These are phyloP conservation scores for Globisporangium cystogenes DNA, from an alignment of 352 stramenopile species.

Conservation along the genomic window DNA sequence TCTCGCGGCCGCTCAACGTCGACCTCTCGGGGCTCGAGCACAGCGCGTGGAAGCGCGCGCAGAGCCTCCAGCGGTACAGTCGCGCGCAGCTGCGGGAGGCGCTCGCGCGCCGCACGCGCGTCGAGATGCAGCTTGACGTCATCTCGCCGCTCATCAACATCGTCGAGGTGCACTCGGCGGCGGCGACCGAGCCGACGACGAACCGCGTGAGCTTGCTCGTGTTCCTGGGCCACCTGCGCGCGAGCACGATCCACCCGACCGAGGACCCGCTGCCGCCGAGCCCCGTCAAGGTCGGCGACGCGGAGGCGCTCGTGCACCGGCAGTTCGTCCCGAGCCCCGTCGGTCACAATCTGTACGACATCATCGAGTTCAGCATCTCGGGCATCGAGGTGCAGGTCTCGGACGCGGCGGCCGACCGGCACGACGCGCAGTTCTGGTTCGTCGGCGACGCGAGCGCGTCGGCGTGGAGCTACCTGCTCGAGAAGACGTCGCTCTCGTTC, in stretches of 20 bases:
- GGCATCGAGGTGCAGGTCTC: constrained; percentile 75
- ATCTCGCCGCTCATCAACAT: constrained; percentile 79
- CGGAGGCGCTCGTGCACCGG: constrained; percentile 3
- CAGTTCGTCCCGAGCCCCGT: constrained; percentile 13
- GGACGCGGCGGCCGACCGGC: constrained; percentile 5
- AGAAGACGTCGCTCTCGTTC: constrained; percentile 71
- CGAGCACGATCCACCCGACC: constrained; percentile 40
- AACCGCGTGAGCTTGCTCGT: constrained; percentile 52
- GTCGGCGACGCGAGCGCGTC: constrained; percentile 11
- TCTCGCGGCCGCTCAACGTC: constrained; percentile 65
- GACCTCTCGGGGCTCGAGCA: constrained; percentile 71
- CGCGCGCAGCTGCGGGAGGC: constrained; percentile 65
- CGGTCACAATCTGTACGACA: constrained; percentile 64
- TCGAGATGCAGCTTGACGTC: constrained; percentile 72
- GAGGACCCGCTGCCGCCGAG: constrained; percentile 11
- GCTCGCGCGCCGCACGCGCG: constrained; percentile 57
- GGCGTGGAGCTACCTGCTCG: constrained; percentile 52
- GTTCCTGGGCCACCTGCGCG: constrained; percentile 73
- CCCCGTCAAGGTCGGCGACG: constrained; percentile 4
- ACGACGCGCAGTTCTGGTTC: constrained; percentile 9
- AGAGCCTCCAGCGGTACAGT: constrained; percentile 75
- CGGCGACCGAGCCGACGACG: constrained; percentile 12
- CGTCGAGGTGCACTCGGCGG: constrained; percentile 35
- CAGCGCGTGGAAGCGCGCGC: constrained; percentile 64
- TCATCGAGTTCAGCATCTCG: constrained; percentile 70